Percentiles rank a stretch among this genome's conserved stretches.
These are phyloP conservation scores for Dipsacomyces acuminosporus DNA, from an alignment of 371 early-diverging fungal species.

Conservation along the genomic window DNA sequence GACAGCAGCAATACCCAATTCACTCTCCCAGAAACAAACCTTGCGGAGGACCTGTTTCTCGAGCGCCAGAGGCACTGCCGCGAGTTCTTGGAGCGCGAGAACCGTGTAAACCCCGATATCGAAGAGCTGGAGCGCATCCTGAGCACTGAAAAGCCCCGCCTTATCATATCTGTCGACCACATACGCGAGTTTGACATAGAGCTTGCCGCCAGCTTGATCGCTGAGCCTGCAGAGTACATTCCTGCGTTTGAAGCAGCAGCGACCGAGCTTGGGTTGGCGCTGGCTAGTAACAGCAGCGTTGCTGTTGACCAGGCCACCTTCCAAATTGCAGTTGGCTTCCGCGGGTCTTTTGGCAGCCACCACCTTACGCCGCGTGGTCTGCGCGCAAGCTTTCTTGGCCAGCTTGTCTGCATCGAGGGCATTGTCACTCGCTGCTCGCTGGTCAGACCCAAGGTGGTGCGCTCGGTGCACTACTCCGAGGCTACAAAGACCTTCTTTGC, in stretches of 20 bases:
- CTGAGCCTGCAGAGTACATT: conserved; percentile 75
- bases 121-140: conserved; percentile 22
- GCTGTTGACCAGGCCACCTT: conserved; percentile 18
- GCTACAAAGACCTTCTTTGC: conserved; percentile 74
- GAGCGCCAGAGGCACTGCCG: conserved; percentile 41
- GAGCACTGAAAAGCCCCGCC: conserved; percentile 45
- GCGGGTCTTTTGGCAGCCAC: conserved; percentile 92
- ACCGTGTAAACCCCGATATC: conserved; percentile 32
- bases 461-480: conserved; percentile 93
- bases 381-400: conserved; percentile 75
- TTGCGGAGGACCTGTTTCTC: conserved; percentile 35
- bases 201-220: conserved; percentile 58
- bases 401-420: conserved; percentile 95
- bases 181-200: conserved; percentile 71
- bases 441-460: conserved; percentile 94
- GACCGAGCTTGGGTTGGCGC: conserved; percentile 66
- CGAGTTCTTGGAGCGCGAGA: conserved; percentile 44
- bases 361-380: conserved; percentile 91
- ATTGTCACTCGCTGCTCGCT: conserved; percentile 98
- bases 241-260: conserved; percentile 79
- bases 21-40: conserved; percentile 29
- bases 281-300: conserved; percentile 52
- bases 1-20: conserved; percentile 25
- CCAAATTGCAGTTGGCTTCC: conserved; percentile 78
- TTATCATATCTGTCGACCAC: conserved; percentile 86